Evolutionary conservation across 495 filamentous ascomycete genomes (phyloP).

Genomic region (Lophium mytilinum): DNA sequence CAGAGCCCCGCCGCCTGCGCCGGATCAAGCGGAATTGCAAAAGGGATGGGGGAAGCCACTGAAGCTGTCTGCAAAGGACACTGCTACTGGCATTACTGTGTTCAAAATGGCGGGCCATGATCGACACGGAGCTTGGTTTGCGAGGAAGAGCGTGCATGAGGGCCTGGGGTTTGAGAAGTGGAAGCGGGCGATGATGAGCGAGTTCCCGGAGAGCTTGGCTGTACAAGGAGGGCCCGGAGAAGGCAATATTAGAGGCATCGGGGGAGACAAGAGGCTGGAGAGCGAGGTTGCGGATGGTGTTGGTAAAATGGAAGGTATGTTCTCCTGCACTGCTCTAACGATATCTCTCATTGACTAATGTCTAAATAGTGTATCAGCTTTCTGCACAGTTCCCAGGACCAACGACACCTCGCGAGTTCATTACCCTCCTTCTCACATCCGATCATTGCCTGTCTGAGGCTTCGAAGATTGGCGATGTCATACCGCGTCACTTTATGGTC

Average conservation of each 20-base stretch:
- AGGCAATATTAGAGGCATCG: constrained; percentile 74
- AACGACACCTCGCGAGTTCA: constrained; percentile 79
- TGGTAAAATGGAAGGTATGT: constrained; percentile 51
- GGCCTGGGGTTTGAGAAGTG: constrained; percentile 66
- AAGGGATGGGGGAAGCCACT: constrained; percentile 81
- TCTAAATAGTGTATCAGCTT: constrained; percentile 60
- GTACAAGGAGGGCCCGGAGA: constrained; percentile 50
- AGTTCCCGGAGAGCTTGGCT: constrained; percentile 59
- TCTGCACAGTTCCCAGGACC: constrained; percentile 87
- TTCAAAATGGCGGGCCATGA: constrained; percentile 76
- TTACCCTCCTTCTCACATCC: constrained; percentile 62
- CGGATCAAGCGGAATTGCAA: constrained; percentile 46
- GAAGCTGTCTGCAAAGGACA: constrained; percentile 61
- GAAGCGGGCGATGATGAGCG: constrained; percentile 48
- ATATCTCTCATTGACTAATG: constrained; percentile 24
- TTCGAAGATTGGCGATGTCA: constrained; percentile 19
- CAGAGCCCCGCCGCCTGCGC: constrained; percentile 43
- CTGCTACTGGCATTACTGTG: constrained; percentile 65
- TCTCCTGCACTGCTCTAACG: not conserved
- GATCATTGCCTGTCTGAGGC: constrained; percentile 30
- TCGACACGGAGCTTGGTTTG: constrained; percentile 84
- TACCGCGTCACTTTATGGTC: constrained; percentile 67
- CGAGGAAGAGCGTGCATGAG: constrained; percentile 72
- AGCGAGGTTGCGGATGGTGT: constrained; percentile 43
- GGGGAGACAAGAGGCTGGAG: constrained; percentile 66